Evolutionary conservation across 805 yeast genomes (phyloP).

Genomic region (Metahyphopichia silvanorum): DNA sequence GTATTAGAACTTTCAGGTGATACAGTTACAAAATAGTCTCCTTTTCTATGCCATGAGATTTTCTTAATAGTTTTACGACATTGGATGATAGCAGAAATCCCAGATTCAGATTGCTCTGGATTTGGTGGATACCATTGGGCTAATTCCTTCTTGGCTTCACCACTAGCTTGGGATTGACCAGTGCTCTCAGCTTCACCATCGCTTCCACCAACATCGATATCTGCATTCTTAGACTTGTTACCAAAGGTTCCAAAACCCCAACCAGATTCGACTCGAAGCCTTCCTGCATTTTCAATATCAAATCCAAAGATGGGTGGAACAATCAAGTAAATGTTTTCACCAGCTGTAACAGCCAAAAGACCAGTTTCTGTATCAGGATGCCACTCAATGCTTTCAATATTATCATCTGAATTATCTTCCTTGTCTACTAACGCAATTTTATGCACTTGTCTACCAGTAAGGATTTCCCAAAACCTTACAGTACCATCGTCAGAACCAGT

Average conservation of each 20-base stretch:
- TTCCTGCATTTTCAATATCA: constrained; percentile 78
- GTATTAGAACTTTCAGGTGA: constrained; percentile 90
- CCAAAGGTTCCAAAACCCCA: constrained; percentile 81
- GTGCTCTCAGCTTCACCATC: constrained; percentile 39
- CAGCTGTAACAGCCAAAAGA: constrained; percentile 80
- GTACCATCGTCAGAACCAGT: constrained; percentile 98
- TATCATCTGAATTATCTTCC: constrained; percentile 63
- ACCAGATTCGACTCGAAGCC: constrained; percentile 78
- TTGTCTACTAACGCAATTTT: constrained; percentile 50
- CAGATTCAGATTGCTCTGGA: constrained; percentile 53
- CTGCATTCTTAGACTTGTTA: constrained; percentile 41
- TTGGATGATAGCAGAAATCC: constrained; percentile 71
- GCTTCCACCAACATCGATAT: constrained; percentile 32
- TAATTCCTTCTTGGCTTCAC: constrained; percentile 43
- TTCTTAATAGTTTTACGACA: constrained; percentile 68
- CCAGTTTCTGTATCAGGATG: constrained; percentile 75
- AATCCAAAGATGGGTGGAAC: constrained; percentile 92
- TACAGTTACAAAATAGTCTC: constrained; percentile 95
- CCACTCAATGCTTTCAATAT: constrained; percentile 83
- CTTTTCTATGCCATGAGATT: constrained; percentile 93
- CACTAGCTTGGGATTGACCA: constrained; percentile 13
- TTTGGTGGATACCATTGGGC: constrained; percentile 84
- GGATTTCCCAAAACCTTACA: constrained; percentile 93
- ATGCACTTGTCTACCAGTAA: constrained; percentile 92
- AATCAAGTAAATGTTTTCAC: constrained; percentile 71